Evolutionary conservation across 148 eudicot genomes (phyloP).

Genomic region (Spergularia marina): DNA sequence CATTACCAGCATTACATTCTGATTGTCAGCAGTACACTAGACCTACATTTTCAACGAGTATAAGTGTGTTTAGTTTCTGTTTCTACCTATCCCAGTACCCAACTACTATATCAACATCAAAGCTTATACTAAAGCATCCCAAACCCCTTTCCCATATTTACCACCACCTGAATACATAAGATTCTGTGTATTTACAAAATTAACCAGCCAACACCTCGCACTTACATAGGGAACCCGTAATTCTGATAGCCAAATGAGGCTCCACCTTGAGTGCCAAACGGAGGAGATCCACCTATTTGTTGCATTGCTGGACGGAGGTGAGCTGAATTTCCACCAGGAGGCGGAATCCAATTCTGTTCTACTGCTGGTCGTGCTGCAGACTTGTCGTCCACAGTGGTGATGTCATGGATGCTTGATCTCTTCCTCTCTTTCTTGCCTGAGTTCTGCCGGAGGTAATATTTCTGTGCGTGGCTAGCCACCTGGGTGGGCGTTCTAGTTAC

Average conservation of each 20-base stretch:
- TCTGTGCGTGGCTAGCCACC: slow-evolving; percentile 79
- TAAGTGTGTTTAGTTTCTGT: background rate
- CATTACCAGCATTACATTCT: slow-evolving; percentile 2
- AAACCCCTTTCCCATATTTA: slow-evolving; percentile 23
- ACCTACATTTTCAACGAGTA: slow-evolving; percentile 15
- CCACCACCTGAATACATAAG: slow-evolving; percentile 10
- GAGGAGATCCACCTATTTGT: slow-evolving; percentile 20
- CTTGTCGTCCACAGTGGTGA: slow-evolving; percentile 52
- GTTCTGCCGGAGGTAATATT: slow-evolving; percentile 65
- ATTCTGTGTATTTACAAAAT: slow-evolving; percentile 27
- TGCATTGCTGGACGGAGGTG: slow-evolving; percentile 25
- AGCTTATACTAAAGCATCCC: background rate
- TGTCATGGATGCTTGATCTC: slow-evolving; percentile 77
- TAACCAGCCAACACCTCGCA: slow-evolving; percentile 1
- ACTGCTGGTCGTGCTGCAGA: slow-evolving; percentile 26
- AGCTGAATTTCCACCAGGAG: slow-evolving; percentile 28
- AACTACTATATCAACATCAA: slow-evolving; percentile 11
- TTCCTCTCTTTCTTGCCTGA: slow-evolving; percentile 71
- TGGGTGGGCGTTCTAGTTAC: slow-evolving; percentile 70
- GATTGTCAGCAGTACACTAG: slow-evolving; percentile 7
- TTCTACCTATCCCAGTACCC: background rate
- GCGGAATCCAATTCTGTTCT: slow-evolving; percentile 45
- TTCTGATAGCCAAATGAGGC: slow-evolving; percentile 33
- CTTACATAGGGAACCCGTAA: slow-evolving; percentile 35
- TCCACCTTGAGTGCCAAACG: slow-evolving; percentile 29